Conservation (phyloP, 2,329 filamentous ascomycete genomes). For the Graphilbum fragrans region DNA sequence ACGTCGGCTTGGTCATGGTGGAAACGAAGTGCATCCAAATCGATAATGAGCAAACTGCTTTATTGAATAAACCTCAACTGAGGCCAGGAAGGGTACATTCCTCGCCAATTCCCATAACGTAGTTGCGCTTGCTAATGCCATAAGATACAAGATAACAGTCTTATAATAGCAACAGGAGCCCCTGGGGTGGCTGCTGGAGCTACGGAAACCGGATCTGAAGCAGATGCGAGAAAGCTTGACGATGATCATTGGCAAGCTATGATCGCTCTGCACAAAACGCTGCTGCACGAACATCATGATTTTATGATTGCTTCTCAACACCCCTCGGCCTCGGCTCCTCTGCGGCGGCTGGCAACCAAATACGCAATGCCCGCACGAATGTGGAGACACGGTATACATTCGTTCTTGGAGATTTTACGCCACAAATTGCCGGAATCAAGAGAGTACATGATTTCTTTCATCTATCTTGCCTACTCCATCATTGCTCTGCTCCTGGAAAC, state of each 20-base stretch:
- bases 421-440: slow-evolving; percentile 63
- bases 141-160: too few relatives aligned
- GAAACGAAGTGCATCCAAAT: slow-evolving; percentile 82
- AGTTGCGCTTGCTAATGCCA: too few relatives aligned
- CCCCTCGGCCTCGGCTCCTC: slow-evolving; percentile 56
- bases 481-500: slow-evolving; percentile 81
- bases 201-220: background rate
- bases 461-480: slow-evolving; percentile 82
- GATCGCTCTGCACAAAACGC: slow-evolving; percentile 67
- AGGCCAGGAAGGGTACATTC: too few relatives aligned
- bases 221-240: slow-evolving; percentile 33
- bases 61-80: slow-evolving; percentile 28
- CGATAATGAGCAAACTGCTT: slow-evolving; percentile 42
- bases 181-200: too few relatives aligned
- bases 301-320: slow-evolving; percentile 84
- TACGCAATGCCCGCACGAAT: slow-evolving; percentile 88
- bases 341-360: slow-evolving; percentile 60
- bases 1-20: slow-evolving; percentile 72
- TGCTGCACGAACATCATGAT: slow-evolving; percentile 74
- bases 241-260: slow-evolving; percentile 74
- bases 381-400: slow-evolving; percentile 90
- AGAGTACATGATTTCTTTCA: slow-evolving; percentile 85
- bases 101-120: too few relatives aligned
- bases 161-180: too few relatives aligned
- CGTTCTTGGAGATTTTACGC: slow-evolving; percentile 65